A percentile compares a stretch with the other conserved stretches of the same genome.
phyloP scores from a whole-genome alignment of 129 eudicot species.

The Flaveria brownii region DNA sequence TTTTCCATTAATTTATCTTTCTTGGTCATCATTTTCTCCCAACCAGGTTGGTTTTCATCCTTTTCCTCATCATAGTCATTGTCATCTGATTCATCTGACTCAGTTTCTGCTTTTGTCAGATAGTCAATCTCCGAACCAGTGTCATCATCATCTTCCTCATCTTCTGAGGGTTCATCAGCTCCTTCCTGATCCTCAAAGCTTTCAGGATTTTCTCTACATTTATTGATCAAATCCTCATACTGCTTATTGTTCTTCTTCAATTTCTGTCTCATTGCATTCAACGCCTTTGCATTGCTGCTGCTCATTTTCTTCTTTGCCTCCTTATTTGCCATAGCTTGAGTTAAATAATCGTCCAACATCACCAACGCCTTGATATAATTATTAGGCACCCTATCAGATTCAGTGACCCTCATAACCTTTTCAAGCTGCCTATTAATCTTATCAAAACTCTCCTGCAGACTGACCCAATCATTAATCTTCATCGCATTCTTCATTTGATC shows the following conservation, averaged over 20 bases:
- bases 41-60: slow-evolving; percentile 41
- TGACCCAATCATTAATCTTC: slow-evolving; percentile 96
- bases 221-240: slow-evolving; percentile 66
- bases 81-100: slow-evolving; percentile 39
- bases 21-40: slow-evolving; percentile 70
- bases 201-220: slow-evolving; percentile 72
- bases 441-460: slow-evolving; percentile 84
- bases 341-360: slow-evolving; percentile 71
- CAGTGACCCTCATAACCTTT: slow-evolving; percentile 73
- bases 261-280: slow-evolving; percentile 82
- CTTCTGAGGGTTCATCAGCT: slow-evolving; percentile 45
- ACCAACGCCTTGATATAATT: slow-evolving; percentile 72
- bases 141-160: slow-evolving; percentile 49
- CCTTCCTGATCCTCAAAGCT: slow-evolving; percentile 56
- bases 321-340: slow-evolving; percentile 72
- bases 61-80: slow-evolving; percentile 40
- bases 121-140: slow-evolving; percentile 45
- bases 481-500: slow-evolving; percentile 92
- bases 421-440: slow-evolving; percentile 84
- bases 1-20: slow-evolving; percentile 77
- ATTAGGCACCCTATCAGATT: slow-evolving; percentile 59
- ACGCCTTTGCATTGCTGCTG: slow-evolving; percentile 82
- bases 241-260: slow-evolving; percentile 75
- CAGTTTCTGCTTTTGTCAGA: slow-evolving; percentile 34
- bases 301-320: slow-evolving; percentile 94